Evolutionary conservation across 805 yeast genomes (phyloP).

Genomic region (Wickerhamomyces bovis): DNA sequence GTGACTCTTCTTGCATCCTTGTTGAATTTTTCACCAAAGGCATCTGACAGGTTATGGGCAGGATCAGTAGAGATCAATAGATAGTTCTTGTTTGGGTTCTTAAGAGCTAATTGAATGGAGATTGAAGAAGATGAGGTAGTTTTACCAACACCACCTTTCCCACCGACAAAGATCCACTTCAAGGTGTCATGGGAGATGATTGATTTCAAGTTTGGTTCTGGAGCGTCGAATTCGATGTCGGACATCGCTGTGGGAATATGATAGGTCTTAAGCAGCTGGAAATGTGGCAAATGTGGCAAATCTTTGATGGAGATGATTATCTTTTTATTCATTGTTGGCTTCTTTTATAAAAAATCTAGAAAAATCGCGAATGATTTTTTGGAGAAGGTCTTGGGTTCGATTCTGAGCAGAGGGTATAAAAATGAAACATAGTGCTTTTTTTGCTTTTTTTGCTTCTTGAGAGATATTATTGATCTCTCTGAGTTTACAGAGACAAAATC

Average conservation of each 20-base stretch:
- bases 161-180: conserved; percentile 98
- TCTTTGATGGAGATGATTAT: neutral
- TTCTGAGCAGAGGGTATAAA: too few relatives aligned
- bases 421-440: too few relatives aligned
- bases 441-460: too few relatives aligned
- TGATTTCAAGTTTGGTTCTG: conserved; percentile 66
- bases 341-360: too few relatives aligned
- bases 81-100: conserved; percentile 74
- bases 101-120: conserved; percentile 86
- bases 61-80: conserved; percentile 95
- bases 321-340: neutral
- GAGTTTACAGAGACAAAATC: too few relatives aligned
- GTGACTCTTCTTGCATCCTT: conserved; percentile 94
- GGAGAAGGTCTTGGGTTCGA: too few relatives aligned
- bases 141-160: conserved; percentile 99
- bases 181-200: conserved; percentile 61
- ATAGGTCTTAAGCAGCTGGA: neutral
- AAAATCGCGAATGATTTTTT: too few relatives aligned
- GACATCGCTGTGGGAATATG: conserved; percentile 12
- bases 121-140: conserved; percentile 95
- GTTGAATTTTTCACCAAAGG: conserved; percentile 96
- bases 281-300: too few relatives aligned
- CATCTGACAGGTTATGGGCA: conserved; percentile 96
- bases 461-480: too few relatives aligned
- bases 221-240: conserved; percentile 20